phyloP scores from a whole-genome alignment of 345 rosid genomes.

The Excoecaria agallocha region DNA sequence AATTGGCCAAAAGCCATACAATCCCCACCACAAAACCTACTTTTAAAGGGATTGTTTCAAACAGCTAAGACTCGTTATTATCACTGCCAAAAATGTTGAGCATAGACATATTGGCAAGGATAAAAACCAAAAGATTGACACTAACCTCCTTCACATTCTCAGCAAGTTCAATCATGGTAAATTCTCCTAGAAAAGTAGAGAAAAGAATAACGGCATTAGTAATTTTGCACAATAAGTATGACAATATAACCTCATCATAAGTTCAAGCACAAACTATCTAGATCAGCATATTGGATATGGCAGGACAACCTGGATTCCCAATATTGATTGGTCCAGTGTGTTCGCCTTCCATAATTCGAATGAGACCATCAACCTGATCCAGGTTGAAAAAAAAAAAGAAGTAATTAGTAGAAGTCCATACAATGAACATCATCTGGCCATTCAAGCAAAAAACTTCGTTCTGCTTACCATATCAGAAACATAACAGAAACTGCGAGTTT shows the following conservation, averaged over 20 bases:
- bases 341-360: slow-evolving; percentile 94
- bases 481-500: slow-evolving; percentile 95
- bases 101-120: neutral
- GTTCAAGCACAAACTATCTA: neutral
- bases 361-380: slow-evolving; percentile 80
- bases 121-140: neutral
- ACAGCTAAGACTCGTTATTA: neutral
- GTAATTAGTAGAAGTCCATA: neutral
- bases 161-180: slow-evolving; percentile 86
- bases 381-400: neutral
- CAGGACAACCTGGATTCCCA: slow-evolving; percentile 79
- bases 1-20: neutral
- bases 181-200: slow-evolving; percentile 52
- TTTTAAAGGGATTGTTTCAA: neutral
- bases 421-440: neutral
- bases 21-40: neutral
- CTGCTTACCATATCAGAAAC: slow-evolving; percentile 85
- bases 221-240: neutral
- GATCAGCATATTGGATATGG: neutral
- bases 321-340: slow-evolving; percentile 95
- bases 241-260: neutral
- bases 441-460: neutral
- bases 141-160: slow-evolving; percentile 92
- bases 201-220: slow-evolving; percentile 1
- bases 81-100: neutral